Evolutionary conservation across 1,284 basidiomycete genomes (phyloP), one percentile per base, ranked within the genome.

Genomic region (Exobasidium cylindrosporum): DNA sequence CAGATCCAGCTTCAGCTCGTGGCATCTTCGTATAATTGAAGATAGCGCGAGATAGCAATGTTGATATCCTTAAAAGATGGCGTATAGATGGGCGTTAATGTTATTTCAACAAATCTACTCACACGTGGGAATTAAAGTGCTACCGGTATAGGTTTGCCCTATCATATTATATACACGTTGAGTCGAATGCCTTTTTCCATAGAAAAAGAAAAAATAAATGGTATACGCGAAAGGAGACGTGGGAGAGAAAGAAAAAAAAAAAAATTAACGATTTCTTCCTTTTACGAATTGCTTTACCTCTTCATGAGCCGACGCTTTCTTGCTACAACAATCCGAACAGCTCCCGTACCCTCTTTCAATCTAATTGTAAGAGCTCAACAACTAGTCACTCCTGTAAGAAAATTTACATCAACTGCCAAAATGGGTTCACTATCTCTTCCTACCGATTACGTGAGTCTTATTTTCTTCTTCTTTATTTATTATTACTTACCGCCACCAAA

Each of bases 371-470:
- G 35, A 40, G 35, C 35, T 40, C 35, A 40, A 17, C 35, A 40
- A 40, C 35, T 40, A 40, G 21, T 13, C 3, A 13, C 47, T 24
- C 21, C 47, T 28, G 21, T 28, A 24, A 14, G 47, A 23, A 21
- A 14, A 2, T 50, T 50, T 54, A 57, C 29, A 28, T 43, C 60
- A 10, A 28, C 56, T 7, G 43, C 62, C 55, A 71, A 66, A 50
- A 77, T 76, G 73, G 47, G 13, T 45, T 75, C 76, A 46, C 60
- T 77, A 61, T 67, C 72, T 32, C 62, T 76, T 55, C 75, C 76
- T 62, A 68, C 63, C 64, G 76, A 78, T 66, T 78, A 67, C 63
- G 73, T 76, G 68, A 67, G 74, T 72, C 6, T 35, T 10, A 45
- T 17, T 56, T 5, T 45, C 46, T 32, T 4, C 17, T 29, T 55